Conservation (phyloP, 2,329 filamentous ascomycete genomes). For the Aspergillus transmontanensis region DNA sequence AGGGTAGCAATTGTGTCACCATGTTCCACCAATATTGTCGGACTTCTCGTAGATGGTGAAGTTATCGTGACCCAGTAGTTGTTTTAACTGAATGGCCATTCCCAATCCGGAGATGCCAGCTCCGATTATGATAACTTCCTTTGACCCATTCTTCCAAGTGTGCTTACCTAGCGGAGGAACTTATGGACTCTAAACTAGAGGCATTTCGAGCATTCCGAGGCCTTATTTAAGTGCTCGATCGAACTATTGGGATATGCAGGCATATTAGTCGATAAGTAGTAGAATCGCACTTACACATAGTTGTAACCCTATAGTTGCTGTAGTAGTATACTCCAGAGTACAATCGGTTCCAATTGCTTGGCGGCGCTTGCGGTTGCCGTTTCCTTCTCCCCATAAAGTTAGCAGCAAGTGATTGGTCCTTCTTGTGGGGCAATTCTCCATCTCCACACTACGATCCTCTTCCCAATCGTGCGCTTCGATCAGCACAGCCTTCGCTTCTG, state of each 20-base stretch:
- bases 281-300: too few relatives aligned
- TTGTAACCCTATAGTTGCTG: too few relatives aligned
- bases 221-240: background rate
- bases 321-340: too few relatives aligned
- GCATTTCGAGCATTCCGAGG: background rate
- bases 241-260: background rate
- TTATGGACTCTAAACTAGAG: background rate
- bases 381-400: background rate
- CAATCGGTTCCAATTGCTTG: background rate
- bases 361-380: background rate
- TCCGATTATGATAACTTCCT: conserved; percentile 8
- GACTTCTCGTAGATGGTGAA: conserved; percentile 3
- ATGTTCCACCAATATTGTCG: background rate
- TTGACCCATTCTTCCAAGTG: background rate
- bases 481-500: background rate
- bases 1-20: background rate
- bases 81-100: conserved; percentile 8
- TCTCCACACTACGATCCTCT: background rate
- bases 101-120: conserved; percentile 3
- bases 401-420: background rate
- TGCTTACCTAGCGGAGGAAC: background rate
- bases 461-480: background rate
- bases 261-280: background rate
- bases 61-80: background rate
- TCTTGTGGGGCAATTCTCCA: background rate